Conservation (phyloP, 805 yeast genomes). For the Teunomyces lycoperdinae region DNA sequence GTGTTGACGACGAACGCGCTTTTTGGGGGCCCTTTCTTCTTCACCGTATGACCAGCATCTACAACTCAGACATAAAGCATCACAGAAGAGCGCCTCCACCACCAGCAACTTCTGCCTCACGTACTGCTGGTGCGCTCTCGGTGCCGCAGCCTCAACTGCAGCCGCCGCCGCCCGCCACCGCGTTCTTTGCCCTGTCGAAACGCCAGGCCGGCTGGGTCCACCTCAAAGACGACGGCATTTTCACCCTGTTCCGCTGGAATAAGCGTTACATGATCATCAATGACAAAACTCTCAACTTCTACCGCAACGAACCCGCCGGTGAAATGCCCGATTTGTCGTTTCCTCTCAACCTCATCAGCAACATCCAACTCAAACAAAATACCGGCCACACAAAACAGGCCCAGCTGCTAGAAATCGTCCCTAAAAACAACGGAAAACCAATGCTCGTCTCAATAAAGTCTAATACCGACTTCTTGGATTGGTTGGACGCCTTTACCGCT, state of each 20-base stretch:
- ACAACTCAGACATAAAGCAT: conserved; percentile 38
- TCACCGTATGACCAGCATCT: conserved; percentile 34
- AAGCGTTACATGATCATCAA: conserved; percentile 77
- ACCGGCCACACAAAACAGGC: conserved; percentile 35
- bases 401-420: conserved; percentile 76
- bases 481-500: conserved; percentile 86
- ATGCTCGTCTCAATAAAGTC: conserved; percentile 73
- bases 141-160: not conserved
- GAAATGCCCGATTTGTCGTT: conserved; percentile 36
- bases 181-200: conserved; percentile 11
- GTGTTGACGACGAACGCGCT: not conserved
- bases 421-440: conserved; percentile 53
- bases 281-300: conserved; percentile 72
- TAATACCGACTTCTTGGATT: conserved; percentile 76
- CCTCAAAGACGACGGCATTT: conserved; percentile 82
- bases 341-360: conserved; percentile 36
- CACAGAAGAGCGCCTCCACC: conserved; percentile 47
- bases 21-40: not conserved
- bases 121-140: not conserved
- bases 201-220: conserved; percentile 79
- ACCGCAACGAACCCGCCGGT: conserved; percentile 55
- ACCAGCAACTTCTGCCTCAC: conserved; percentile 9
- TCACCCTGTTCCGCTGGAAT: conserved; percentile 89
- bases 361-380: conserved; percentile 59
- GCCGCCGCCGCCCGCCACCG: not conserved